Evolutionary conservation across 1,139 yeast genomes (phyloP).

Genomic region (Yamadazyma dushanensis): DNA sequence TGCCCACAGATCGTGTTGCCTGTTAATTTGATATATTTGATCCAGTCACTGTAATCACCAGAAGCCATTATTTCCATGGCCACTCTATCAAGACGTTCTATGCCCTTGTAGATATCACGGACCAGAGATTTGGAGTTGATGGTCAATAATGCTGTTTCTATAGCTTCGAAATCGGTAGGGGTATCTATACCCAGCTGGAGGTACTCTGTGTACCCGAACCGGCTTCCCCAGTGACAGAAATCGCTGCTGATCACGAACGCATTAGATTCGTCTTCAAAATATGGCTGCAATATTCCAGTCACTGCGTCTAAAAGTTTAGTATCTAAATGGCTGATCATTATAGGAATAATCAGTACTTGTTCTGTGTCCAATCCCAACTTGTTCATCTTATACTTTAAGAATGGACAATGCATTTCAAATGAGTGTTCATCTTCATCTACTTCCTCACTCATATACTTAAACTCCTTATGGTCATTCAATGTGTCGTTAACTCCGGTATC

Average conservation of each 20-base stretch:
- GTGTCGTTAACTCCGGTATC: slow-evolving; percentile 34
- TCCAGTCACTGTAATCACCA: slow-evolving; percentile 62
- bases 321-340: slow-evolving; percentile 70
- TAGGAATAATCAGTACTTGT: slow-evolving; percentile 66
- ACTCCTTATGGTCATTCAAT: slow-evolving; percentile 22
- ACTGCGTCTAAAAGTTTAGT: slow-evolving; percentile 43
- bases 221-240: slow-evolving; percentile 93
- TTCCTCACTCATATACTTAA: slow-evolving; percentile 55
- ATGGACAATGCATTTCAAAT: slow-evolving; percentile 93
- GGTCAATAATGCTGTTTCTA: slow-evolving; percentile 15
- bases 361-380: slow-evolving; percentile 5
- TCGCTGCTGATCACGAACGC: slow-evolving; percentile 85
- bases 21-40: slow-evolving; percentile 60
- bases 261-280: slow-evolving; percentile 53
- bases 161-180: neutral
- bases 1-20: slow-evolving; percentile 95
- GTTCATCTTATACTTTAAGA: slow-evolving; percentile 45
- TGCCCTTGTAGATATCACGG: slow-evolving; percentile 64
- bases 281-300: slow-evolving; percentile 53
- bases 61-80: slow-evolving; percentile 67
- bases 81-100: slow-evolving; percentile 64
- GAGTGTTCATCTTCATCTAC: slow-evolving; percentile 89
- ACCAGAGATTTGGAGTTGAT: slow-evolving; percentile 15
- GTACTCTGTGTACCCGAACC: slow-evolving; percentile 73
- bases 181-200: slow-evolving; percentile 27